These are phyloP conservation scores for Rutstroemia sp. DNA, from an alignment of 2,329 filamentous ascomycete species.

Conservation along the genomic window DNA sequence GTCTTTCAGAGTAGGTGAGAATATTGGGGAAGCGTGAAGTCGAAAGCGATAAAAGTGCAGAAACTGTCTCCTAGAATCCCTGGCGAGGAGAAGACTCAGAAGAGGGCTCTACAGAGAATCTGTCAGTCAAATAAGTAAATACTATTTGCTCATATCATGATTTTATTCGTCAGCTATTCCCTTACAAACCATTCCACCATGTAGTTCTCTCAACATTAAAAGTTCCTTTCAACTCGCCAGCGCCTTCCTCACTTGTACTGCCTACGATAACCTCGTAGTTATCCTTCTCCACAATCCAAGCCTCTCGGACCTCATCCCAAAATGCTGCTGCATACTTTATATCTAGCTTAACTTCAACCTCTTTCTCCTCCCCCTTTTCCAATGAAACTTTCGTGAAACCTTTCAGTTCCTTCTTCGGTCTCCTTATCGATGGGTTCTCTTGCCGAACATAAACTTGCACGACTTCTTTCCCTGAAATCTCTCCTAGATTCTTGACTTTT, in stretches of 20 bases:
- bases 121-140: no score
- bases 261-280: slow-evolving; percentile 34
- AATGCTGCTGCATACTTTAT: slow-evolving; percentile 32
- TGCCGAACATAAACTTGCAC: slow-evolving; percentile 51
- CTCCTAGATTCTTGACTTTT: slow-evolving; percentile 46
- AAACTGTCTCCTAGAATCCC: no score
- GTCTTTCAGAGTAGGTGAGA: no score
- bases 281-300: slow-evolving; percentile 34
- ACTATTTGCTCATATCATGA: no score
- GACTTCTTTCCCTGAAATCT: slow-evolving; percentile 44
- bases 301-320: slow-evolving; percentile 35
- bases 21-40: no score
- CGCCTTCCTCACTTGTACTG: slow-evolving; percentile 35
- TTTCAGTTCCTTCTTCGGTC: slow-evolving; percentile 55
- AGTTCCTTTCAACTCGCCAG: slow-evolving; percentile 40
- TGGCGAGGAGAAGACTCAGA: no score
- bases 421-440: slow-evolving; percentile 40
- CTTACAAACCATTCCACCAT: slow-evolving; percentile 59
- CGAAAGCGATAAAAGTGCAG: no score
- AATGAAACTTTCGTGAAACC: slow-evolving; percentile 59
- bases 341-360: slow-evolving; percentile 46
- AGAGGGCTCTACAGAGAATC: no score
- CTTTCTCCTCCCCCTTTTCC: slow-evolving; percentile 50
- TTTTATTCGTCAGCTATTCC: neutral
- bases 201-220: slow-evolving; percentile 54